Conservation (phyloP, 495 filamentous ascomycete genomes). For the Chaetomium tenue region DNA sequence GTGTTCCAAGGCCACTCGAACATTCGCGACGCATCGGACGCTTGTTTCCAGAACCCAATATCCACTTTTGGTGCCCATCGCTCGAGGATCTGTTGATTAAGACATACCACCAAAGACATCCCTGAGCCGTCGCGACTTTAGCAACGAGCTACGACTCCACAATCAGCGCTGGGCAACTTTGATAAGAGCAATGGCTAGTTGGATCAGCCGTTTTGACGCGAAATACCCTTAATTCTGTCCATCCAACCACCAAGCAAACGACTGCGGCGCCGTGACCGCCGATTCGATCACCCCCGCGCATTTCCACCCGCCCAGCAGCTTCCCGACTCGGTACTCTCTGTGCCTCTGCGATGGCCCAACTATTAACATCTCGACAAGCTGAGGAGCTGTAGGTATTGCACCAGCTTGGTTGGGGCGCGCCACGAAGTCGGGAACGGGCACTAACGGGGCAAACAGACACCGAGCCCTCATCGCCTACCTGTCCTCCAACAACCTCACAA, state of each 20-base stretch:
- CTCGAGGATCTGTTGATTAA: background rate
- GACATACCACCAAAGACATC: background rate
- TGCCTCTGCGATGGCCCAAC: conserved; percentile 62
- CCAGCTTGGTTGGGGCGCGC: background rate
- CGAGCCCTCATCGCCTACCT: conserved; percentile 90
- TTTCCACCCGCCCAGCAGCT: conserved; percentile 18
- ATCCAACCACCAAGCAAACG: background rate
- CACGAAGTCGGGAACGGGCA: background rate
- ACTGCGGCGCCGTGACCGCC: conserved; percentile 14
- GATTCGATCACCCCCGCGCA: conserved; percentile 19
- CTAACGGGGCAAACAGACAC: conserved; percentile 58
- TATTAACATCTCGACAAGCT: conserved; percentile 76
- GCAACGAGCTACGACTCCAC: background rate
- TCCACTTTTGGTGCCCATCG: background rate
- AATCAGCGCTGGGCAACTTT: background rate
- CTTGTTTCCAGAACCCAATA: background rate
- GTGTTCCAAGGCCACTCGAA: background rate
- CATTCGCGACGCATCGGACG: background rate
- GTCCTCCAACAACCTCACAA: conserved; percentile 63
- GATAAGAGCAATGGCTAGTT: conserved; percentile 4
- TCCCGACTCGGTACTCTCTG: conserved; percentile 10
- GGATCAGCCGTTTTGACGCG: conserved; percentile 7
- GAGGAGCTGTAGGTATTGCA: conserved; percentile 72
- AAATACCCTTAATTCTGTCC: conserved; percentile 2
- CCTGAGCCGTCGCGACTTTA: background rate